Evolutionary conservation across 1,284 basidiomycete species (phyloP).

Genomic region (Ceratobasidium sp.): DNA sequence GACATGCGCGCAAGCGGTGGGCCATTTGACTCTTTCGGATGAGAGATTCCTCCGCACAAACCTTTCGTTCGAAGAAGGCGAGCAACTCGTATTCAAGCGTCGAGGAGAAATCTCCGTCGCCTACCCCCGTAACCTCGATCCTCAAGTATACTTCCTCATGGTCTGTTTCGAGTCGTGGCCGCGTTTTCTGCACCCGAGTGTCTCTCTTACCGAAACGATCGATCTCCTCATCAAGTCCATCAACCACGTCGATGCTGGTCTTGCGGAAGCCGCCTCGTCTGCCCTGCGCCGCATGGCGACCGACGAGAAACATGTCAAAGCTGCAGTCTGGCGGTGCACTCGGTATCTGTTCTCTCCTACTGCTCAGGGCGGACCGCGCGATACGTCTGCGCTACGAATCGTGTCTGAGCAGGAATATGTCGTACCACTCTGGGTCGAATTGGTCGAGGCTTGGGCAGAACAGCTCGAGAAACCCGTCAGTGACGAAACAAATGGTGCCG

Average conservation of each 20-base stretch:
- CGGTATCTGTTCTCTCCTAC: constrained; percentile 78
- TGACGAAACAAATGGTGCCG: constrained; percentile 46
- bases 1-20: constrained; percentile 71
- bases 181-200: constrained; percentile 68
- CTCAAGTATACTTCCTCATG: constrained; percentile 77
- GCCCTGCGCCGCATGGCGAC: constrained; percentile 78
- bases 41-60: constrained; percentile 71
- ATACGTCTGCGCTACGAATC: constrained; percentile 67
- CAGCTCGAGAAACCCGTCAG: constrained; percentile 50
- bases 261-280: constrained; percentile 72
- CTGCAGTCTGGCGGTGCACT: constrained; percentile 73
- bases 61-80: constrained; percentile 71
- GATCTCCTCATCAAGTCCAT: constrained; percentile 83
- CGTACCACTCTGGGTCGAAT: constrained; percentile 74
- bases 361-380: constrained; percentile 64
- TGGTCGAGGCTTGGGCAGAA: constrained; percentile 74
- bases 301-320: constrained; percentile 63
- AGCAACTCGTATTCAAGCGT: constrained; percentile 66
- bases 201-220: constrained; percentile 66
- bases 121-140: constrained; percentile 68
- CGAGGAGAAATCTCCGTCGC: constrained; percentile 70
- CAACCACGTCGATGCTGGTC: constrained; percentile 79
- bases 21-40: constrained; percentile 82
- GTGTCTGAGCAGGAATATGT: constrained; percentile 58
- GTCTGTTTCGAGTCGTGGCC: constrained; percentile 88